Percentiles rank a stretch among this genome's conserved stretches.
Evolutionary conservation across 176 grass and related monocot genomes (phyloP).

Genomic region (Microstegium vimineum): DNA sequence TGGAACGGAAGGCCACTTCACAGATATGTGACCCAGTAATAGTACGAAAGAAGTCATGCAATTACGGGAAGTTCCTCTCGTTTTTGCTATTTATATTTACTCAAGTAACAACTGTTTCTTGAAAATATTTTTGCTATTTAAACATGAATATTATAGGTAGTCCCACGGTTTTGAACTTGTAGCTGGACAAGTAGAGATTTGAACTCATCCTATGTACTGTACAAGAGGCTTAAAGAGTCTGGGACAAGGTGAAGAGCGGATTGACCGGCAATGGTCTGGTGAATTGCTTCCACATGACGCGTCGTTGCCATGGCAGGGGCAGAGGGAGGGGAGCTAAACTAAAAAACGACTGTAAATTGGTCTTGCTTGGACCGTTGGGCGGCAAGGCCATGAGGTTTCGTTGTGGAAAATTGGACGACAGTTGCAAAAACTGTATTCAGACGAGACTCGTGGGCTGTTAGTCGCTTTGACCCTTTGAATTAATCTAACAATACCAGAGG

Average conservation of each 20-base stretch:
- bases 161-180: background rate
- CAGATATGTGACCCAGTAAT: too few relatives aligned
- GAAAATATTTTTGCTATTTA: background rate
- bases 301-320: too few relatives aligned
- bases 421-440: background rate
- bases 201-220: too few relatives aligned
- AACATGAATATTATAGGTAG: background rate
- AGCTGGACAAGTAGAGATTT: background rate
- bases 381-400: too few relatives aligned
- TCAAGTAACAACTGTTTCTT: background rate
- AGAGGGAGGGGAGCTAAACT: background rate
- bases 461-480: too few relatives aligned
- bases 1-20: background rate
- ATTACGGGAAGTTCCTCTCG: too few relatives aligned
- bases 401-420: background rate
- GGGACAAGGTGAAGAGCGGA: too few relatives aligned
- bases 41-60: too few relatives aligned
- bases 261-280: background rate
- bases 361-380: too few relatives aligned
- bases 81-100: background rate
- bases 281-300: background rate
- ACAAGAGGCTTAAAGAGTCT: too few relatives aligned
- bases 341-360: background rate
- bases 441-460: background rate
- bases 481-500: too few relatives aligned